These are phyloP conservation scores for Lathyrus tuberosus DNA, from an alignment of 306 rosid genomes.

Conservation along the genomic window DNA sequence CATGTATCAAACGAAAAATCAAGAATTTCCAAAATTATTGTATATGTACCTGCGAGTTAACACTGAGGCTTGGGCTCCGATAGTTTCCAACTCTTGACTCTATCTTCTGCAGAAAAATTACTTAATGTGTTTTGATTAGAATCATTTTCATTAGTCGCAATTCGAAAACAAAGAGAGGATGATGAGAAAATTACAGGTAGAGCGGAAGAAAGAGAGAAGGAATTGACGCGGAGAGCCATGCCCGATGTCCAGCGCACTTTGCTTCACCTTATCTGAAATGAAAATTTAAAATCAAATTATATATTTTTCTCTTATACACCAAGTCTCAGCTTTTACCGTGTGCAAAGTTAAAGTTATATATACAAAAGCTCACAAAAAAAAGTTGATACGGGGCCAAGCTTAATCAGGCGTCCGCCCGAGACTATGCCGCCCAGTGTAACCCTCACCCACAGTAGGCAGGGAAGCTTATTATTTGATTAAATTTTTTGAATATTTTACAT, in stretches of 20 bases:
- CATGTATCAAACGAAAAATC: neutral
- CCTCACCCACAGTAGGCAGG: no score
- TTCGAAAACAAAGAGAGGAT: conserved; percentile 21
- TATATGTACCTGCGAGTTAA: conserved; percentile 56
- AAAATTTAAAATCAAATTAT: no score
- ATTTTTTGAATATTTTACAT: no score
- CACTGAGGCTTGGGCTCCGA: conserved; percentile 45
- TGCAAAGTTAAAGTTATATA: no score
- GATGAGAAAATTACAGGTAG: conserved; percentile 36
- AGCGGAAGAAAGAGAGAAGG: conserved; percentile 41
- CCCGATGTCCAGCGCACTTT: neutral
- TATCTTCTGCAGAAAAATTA: conserved; percentile 50
- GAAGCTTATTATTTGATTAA: no score
- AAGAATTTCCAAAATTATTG: neutral
- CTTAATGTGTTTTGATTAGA: neutral
- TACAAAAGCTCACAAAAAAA: no score
- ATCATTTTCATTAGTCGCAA: neutral
- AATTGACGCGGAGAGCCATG: conserved; percentile 57
- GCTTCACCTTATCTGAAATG: conserved; percentile 1
- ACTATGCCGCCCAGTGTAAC: no score
- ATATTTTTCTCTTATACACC: no score
- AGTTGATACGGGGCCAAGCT: no score
- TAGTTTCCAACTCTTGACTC: conserved; percentile 49
- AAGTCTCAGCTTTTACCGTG: no score
- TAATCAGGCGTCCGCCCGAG: no score